Evolutionary conservation across 495 filamentous ascomycete species (phyloP).

Genomic region (Penicillium longicatenatum): DNA sequence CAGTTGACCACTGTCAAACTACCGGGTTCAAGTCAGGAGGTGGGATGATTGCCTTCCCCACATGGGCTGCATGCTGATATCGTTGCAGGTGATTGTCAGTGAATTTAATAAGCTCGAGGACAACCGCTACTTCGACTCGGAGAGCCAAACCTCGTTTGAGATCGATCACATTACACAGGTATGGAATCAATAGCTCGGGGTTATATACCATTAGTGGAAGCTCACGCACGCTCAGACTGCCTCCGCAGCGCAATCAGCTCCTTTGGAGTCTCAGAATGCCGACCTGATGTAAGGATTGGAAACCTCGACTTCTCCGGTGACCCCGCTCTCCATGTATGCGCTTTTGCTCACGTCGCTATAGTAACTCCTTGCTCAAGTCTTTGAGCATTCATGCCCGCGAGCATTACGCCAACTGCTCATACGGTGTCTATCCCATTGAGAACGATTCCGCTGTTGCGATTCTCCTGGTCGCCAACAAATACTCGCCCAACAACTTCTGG

Average conservation of each 20-base stretch:
- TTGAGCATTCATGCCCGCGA: constrained; percentile 78
- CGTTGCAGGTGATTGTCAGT: constrained; percentile 80
- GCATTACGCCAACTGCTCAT: constrained; percentile 82
- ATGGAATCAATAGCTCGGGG: background rate
- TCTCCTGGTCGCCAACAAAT: constrained; percentile 89
- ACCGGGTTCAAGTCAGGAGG: constrained; percentile 77
- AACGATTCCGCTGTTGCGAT: constrained; percentile 76
- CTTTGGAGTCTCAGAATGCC: constrained; percentile 74
- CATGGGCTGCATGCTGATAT: constrained; percentile 16
- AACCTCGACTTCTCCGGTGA: background rate
- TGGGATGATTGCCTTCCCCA: constrained; percentile 33
- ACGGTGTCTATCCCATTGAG: constrained; percentile 76
- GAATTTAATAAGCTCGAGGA: constrained; percentile 76
- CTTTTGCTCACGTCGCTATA: constrained; percentile 15
- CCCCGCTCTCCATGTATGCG: background rate
- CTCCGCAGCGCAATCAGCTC: constrained; percentile 75
- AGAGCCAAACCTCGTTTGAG: constrained; percentile 79
- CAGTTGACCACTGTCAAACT: constrained; percentile 88
- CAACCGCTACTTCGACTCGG: constrained; percentile 85
- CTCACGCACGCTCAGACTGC: constrained; percentile 57
- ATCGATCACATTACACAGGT: constrained; percentile 86
- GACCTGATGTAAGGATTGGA: constrained; percentile 69
- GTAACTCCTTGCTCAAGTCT: constrained; percentile 74
- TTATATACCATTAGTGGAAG: constrained; percentile 8
- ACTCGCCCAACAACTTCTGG: constrained; percentile 98